Evolutionary conservation across 257 asterid species (phyloP), one percentile per base, ranked within the genome.

Genomic region (Vinca minor): DNA sequence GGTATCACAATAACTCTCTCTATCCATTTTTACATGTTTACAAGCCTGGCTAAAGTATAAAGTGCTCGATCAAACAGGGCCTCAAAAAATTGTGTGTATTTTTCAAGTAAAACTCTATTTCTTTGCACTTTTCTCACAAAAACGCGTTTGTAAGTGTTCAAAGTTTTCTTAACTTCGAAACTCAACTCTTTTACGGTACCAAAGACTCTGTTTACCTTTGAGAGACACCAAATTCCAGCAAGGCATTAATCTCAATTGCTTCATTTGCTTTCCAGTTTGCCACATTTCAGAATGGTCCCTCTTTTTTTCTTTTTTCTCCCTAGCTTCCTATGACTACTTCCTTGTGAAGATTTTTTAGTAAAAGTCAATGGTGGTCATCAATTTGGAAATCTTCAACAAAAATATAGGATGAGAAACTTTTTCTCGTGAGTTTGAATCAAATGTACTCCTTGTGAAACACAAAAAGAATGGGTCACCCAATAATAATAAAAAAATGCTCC

Each of bases 351-450:
- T 11, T 41, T 39, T 8, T 38, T 4, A 2, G 38, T 34, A 34
- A 3, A 34, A 34, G 38, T 34, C 38, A 38, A 38, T 8, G 4
- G 9, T 50, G 45, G 63, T 53, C 45, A 5, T 65, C 34, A 35
- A 65, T 36, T 52, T 32, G 39, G 60, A 49, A 38, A 50, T 21
- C 23, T 50, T 62, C 62, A n/a, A 50, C 36, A 45, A 64, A 20
- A 12, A 39, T 25, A 25, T 50, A 52, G 26, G 14, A 35, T 5
- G n/a, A 6, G 2, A 3, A 8, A 52, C 29, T 48, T 53, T 65
- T 67, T 17, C 31, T 53, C n/a, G 7, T 42, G 58, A 20, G 25
- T 25, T 11, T 63, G 29, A 28, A 45, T 25, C 8, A 8, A n/a
- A n/a, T n/a, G 29, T 31, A n/a, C 34, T 21, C n/a, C 38, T 9